Base-by-base conservation (phyloP, 306 rosid species). In the Notholithocarpus densiflorus region DNA sequence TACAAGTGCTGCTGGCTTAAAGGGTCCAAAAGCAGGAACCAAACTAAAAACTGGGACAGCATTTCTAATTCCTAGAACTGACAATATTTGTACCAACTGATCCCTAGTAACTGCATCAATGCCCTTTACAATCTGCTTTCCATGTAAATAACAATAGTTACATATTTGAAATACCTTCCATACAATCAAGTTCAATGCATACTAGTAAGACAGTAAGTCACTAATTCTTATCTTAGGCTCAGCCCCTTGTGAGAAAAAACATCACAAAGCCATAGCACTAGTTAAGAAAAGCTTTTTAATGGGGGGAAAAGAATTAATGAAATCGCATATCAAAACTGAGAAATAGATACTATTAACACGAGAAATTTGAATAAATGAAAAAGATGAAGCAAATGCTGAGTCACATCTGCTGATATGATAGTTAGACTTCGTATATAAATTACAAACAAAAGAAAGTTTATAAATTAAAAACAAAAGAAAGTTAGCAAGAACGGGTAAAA, bases 101-200 rank as follows among this genome's bases (percentile, higher is more conserved):
- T 95, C 98, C 84, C 98, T 92, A 27, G 98, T 86, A 75, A 95
- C 80, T 72, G 98, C 98, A 84, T 95, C 98, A 75, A 95, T 95
- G 74, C 96, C 98, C 85, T 95, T 92, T 24, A 95, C 98, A 72
- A 95, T 90, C 98, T 95, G 93, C 74, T 69, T 83, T 74, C 71
- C 81, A 66, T 72, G 56, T 65, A 31, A 57, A 82, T 74, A 75
- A 64, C 52, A 15, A 18, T 23, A n/a, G 82, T 83, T 71, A 71
- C 56, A 40, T 51, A 40, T 72, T 55, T 56, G 53, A 48, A 76
- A 62, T 75, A 73, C 55, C 52, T 79, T 20, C 52, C 72, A 68
- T 74, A 65, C 14, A 80, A 34, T 34, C 75, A 69, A 71, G 51
- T 54, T 17, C 43, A 62, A 68, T 61, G 75, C 81, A 69, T 65